Evolutionary conservation across 2,329 filamentous ascomycete genomes (phyloP).

Genomic region (Gaeumannomyces sp.): DNA sequence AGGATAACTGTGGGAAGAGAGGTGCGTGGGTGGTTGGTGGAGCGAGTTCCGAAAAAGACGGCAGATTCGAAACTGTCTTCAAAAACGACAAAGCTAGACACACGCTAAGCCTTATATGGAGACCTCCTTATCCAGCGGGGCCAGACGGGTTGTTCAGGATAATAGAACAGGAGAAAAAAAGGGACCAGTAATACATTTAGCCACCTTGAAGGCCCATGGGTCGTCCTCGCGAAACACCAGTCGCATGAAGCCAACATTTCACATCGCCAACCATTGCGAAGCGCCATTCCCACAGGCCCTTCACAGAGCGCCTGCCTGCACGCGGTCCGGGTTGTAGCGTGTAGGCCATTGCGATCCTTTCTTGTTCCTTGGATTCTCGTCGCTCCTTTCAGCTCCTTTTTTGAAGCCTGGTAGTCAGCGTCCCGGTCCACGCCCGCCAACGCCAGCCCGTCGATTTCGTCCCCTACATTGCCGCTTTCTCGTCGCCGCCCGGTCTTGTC

Average conservation of each 20-base stretch:
- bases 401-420: background rate
- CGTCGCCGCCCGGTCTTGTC: background rate
- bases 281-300: background rate
- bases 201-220: background rate
- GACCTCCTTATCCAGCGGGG: background rate
- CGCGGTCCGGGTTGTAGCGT: background rate
- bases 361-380: background rate
- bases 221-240: background rate
- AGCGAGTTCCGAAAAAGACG: too few relatives aligned
- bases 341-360: background rate
- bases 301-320: background rate
- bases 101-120: too few relatives aligned
- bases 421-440: background rate
- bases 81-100: too few relatives aligned
- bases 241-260: background rate
- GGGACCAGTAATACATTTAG: background rate
- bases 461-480: background rate
- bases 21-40: too few relatives aligned
- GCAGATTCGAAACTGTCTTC: too few relatives aligned
- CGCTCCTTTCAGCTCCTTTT: background rate
- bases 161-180: slow-evolving; percentile 5
- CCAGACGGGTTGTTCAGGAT: background rate
- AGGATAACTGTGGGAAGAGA: too few relatives aligned
- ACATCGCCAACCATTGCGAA: background rate
- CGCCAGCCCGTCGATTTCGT: background rate